Base-by-base conservation (phyloP, 1,284 basidiomycete genomes). In the Ceratobasidium sp. region DNA sequence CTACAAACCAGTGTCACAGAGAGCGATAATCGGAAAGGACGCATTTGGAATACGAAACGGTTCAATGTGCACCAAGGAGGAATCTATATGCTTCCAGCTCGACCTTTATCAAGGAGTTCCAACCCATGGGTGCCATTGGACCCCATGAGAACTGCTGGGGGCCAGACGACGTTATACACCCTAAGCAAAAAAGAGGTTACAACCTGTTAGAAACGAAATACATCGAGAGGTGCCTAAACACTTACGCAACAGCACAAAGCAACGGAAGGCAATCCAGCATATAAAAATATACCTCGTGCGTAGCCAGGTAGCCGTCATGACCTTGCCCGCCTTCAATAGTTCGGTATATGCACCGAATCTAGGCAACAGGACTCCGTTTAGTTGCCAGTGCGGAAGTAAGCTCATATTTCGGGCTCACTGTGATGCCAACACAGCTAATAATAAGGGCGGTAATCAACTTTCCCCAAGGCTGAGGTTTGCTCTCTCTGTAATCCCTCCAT, bases 301-400 rank as follows among this genome's bases (percentile, higher is more conserved):
- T 65, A 27, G 39, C 39, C 13, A 65, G 46, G 19, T 65, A 65
- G 6, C 63, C 63, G 5, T 34, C 29, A 29, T 29, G 31, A 4
- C 63, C 63, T 34, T 65, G 63, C 13, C 41, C 63, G 16, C 43
- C 43, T 29, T 65, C 63, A 14, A 65, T 53, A 6, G 48, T 53
- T 11, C 63, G 63, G 22, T 48, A 65, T 19, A 51, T 46, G 27
- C 41, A 65, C 29, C 63, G 43, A 19, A 65, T 51, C 63, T 65
- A 24, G 5, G 7, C 49, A 27, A 14, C 24, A 27, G 54, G 29
- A 4, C 22, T 9, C n/a, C 5, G 39, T 5, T n/a, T 56, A 34
- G 31, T 11, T 14, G 13, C 22, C 14, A 3, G 13, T 7, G 31
- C 4, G 37, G 4, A 8, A 13, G 16, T n/a, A 11, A 16, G 24